Conservation (phyloP, 305 asterid species). For the Fraxinus sp. region DNA sequence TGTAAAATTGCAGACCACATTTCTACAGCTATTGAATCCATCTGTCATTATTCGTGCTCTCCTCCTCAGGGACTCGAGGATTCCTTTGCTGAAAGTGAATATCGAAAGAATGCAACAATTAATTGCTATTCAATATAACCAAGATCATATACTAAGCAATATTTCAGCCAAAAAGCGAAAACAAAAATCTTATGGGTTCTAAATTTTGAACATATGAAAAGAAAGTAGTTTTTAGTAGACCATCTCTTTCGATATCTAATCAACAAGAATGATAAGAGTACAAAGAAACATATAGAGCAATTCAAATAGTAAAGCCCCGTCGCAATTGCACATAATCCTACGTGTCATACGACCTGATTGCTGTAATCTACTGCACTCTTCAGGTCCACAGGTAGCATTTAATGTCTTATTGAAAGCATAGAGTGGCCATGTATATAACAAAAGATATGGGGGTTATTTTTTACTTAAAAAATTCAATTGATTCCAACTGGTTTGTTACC, state of each 20-base stretch:
- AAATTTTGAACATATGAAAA: background rate
- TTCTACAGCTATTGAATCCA: slow-evolving; percentile 97
- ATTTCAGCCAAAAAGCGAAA: background rate
- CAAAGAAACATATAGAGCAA: background rate
- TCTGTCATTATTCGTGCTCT: slow-evolving; percentile 94
- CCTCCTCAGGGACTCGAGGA: slow-evolving; percentile 84
- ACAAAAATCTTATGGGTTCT: background rate
- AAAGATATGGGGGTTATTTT: background rate
- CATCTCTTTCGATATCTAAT: background rate
- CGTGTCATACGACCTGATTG: background rate
- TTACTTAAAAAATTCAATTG: background rate
- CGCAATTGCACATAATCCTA: background rate
- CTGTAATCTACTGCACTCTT: background rate
- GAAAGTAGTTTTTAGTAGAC: background rate
- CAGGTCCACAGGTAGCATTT: background rate
- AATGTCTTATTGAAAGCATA: background rate
- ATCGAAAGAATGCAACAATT: slow-evolving; percentile 7
- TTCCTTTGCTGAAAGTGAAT: slow-evolving; percentile 67
- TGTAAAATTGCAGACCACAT: slow-evolving; percentile 90
- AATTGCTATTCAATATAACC: background rate
- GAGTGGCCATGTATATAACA: background rate
- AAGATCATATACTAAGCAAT: background rate
- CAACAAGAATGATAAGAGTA: background rate
- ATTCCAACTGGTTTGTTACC: background rate
- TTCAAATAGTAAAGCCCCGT: background rate